Percentiles rank a stretch among this genome's conserved stretches.
phyloP scores from a whole-genome alignment of 768 basidiomycete species.

The Termitomyces sp. region DNA sequence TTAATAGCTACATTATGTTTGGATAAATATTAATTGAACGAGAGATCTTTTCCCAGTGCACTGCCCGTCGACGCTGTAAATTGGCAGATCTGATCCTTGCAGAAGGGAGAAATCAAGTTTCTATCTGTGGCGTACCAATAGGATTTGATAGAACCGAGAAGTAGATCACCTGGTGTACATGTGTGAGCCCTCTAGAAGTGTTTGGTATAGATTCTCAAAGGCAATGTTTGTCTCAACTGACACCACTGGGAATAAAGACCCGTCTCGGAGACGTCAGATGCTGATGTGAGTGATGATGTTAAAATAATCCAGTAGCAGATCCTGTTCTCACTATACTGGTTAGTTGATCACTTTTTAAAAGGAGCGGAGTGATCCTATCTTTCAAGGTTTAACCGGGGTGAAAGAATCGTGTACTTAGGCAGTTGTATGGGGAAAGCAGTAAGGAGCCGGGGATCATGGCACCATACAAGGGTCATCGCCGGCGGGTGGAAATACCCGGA shows the following conservation, averaged over 20 bases:
- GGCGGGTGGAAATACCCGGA: slow-evolving; percentile 8
- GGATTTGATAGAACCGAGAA: slow-evolving; percentile 3
- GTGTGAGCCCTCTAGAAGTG: neutral
- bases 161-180: slow-evolving; percentile 5
- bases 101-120: neutral
- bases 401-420: slow-evolving; percentile 1
- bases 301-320: slow-evolving; percentile 5
- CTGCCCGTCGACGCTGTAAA: neutral
- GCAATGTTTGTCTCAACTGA: neutral
- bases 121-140: slow-evolving; percentile 13
- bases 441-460: neutral
- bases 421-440: neutral
- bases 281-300: slow-evolving; percentile 5
- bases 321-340: neutral
- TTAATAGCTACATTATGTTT: neutral
- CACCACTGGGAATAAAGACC: neutral
- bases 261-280: slow-evolving; percentile 9
- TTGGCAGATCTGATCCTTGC: neutral
- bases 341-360: neutral
- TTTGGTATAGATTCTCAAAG: neutral
- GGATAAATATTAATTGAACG: neutral
- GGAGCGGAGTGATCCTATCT: neutral
- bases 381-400: slow-evolving; percentile 5
- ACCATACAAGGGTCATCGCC: neutral
- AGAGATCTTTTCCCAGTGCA: neutral